These are phyloP conservation scores for Sporothrix humicola DNA, from an alignment of 2,329 filamentous ascomycete genomes.

Conservation along the genomic window DNA sequence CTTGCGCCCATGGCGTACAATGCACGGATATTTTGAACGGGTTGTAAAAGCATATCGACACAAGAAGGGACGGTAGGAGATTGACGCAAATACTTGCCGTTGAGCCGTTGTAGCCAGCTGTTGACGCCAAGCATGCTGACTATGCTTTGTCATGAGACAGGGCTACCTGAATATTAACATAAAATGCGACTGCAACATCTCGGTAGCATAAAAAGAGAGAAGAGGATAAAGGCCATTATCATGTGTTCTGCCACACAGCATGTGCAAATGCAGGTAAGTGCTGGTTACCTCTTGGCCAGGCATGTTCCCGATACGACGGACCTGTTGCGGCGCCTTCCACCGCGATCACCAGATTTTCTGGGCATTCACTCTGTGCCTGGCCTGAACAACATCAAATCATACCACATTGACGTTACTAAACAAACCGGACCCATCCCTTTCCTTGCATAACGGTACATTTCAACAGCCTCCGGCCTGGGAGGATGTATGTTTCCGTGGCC, in stretches of 20 bases:
- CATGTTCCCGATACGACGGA: neutral
- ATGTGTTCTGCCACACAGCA: neutral
- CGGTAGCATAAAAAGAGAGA: too few species aligned
- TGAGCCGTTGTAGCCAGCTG: too few species aligned
- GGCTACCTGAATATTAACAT: neutral
- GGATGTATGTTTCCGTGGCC: neutral
- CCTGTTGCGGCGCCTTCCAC: neutral
- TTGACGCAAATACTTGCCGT: neutral
- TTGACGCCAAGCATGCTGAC: neutral
- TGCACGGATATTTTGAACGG: too few species aligned
- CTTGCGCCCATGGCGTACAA: too few species aligned
- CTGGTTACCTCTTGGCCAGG: neutral
- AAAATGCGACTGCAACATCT: too few species aligned
- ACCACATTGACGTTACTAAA: neutral
- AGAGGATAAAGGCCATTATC: neutral
- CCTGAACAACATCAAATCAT: neutral
- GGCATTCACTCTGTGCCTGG: neutral
- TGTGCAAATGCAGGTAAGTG: neutral
- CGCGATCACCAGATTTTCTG: neutral
- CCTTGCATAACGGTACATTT: neutral
- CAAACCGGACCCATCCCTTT: neutral
- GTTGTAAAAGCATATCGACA: neutral
- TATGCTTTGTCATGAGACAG: constrained; percentile 1
- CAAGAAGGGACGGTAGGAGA: neutral
- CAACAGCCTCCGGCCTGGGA: neutral